phyloP scores from a whole-genome alignment of 31 red algal species.

The Odonthalia washingtoniensis region DNA sequence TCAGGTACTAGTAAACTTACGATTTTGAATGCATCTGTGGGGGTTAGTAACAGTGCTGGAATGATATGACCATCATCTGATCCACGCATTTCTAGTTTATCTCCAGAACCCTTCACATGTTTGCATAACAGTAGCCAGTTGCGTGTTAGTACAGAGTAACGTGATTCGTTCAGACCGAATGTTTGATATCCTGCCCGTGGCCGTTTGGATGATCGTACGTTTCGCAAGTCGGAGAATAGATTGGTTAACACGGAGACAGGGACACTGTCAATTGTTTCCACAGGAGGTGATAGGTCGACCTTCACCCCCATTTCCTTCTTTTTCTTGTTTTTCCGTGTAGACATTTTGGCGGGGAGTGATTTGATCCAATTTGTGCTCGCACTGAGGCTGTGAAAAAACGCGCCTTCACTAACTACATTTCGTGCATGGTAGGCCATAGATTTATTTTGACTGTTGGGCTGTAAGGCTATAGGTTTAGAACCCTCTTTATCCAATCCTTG shows the following conservation, averaged over 20 bases:
- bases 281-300: neutral
- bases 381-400: too few relatives aligned
- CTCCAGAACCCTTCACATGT: neutral
- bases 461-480: too few relatives aligned
- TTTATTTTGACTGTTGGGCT: too few relatives aligned
- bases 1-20: constrained; percentile 58
- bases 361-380: too few relatives aligned
- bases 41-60: constrained; percentile 60
- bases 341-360: too few relatives aligned
- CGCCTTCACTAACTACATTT: too few relatives aligned
- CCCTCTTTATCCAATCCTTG: too few relatives aligned
- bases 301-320: too few relatives aligned
- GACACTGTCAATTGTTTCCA: constrained; percentile 36
- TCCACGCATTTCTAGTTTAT: neutral
- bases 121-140: neutral
- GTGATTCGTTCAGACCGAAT: neutral
- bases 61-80: constrained; percentile 2
- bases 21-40: constrained; percentile 57
- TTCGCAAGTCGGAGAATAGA: constrained; percentile 47
- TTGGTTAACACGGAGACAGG: constrained; percentile 52
- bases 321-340: too few relatives aligned
- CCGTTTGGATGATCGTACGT: constrained; percentile 22
- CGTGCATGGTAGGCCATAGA: too few relatives aligned
- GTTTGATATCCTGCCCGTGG: neutral
- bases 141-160: neutral